Conservation (phyloP, 2,329 filamentous ascomycete species). For the Didymella lethalis region DNA sequence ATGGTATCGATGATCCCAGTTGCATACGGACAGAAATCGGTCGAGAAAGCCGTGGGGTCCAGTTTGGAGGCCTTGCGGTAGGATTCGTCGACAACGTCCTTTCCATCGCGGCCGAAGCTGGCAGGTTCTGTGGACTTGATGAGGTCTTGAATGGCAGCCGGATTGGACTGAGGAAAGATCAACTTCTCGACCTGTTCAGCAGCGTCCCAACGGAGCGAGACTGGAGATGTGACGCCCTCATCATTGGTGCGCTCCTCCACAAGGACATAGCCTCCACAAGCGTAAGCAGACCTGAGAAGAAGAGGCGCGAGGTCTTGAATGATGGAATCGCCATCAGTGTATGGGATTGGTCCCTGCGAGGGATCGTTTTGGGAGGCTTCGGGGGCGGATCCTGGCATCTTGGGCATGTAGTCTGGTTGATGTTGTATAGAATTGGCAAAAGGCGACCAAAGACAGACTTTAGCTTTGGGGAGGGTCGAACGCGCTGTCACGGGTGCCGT, state of each 20-base stretch:
- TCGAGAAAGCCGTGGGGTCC: slow-evolving; percentile 57
- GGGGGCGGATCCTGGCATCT: too few relatives aligned
- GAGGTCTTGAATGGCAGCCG: slow-evolving; percentile 6
- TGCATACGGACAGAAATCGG: slow-evolving; percentile 61
- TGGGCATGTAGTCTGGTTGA: too few relatives aligned
- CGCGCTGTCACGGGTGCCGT: too few relatives aligned
- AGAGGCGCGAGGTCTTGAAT: not conserved
- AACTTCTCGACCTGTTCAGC: not conserved
- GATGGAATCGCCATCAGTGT: not conserved
- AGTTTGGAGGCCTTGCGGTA: slow-evolving; percentile 64
- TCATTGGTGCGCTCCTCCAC: not conserved
- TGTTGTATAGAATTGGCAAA: too few relatives aligned
- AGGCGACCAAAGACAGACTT: too few relatives aligned
- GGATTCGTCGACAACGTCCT: slow-evolving; percentile 60
- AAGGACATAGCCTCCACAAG: not conserved
- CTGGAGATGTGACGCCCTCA: not conserved
- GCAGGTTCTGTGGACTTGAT: slow-evolving; percentile 52
- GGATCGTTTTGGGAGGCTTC: too few relatives aligned
- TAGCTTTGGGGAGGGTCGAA: too few relatives aligned
- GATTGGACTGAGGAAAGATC: not conserved
- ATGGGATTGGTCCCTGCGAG: too few relatives aligned
- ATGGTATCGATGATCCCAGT: slow-evolving; percentile 62
- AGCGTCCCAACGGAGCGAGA: not conserved
- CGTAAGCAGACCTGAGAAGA: not conserved
- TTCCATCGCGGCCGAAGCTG: slow-evolving; percentile 56